A percentile compares a stretch with the other conserved stretches of the same genome.
These are phyloP conservation scores for Colletotrichum sp. DNA, from an alignment of 2,329 filamentous ascomycete genomes.

Conservation along the genomic window DNA sequence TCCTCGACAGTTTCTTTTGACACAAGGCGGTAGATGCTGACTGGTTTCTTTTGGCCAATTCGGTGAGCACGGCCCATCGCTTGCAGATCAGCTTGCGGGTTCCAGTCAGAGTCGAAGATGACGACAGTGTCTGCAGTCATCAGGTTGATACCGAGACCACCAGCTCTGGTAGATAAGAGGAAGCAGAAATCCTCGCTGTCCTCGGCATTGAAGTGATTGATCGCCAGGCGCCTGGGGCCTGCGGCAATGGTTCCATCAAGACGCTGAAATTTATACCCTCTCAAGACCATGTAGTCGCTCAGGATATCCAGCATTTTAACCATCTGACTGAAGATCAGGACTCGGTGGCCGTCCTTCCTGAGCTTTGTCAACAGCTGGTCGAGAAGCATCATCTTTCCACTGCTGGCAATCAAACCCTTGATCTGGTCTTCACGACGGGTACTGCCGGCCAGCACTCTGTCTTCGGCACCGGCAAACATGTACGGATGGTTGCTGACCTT, in stretches of 20 bases:
- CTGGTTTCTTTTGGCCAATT: slow-evolving; percentile 94
- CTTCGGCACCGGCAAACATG: slow-evolving; percentile 95
- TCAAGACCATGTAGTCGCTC: slow-evolving; percentile 88
- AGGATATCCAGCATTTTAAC: slow-evolving; percentile 98
- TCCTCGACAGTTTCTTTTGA: slow-evolving; percentile 99
- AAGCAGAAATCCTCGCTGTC: slow-evolving; percentile 97
- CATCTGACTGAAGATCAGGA: slow-evolving; percentile 99
- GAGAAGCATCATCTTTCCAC: slow-evolving; percentile 99
- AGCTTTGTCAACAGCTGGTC: slow-evolving; percentile 95
- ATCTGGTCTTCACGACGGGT: slow-evolving; percentile 86
- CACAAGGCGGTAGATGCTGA: slow-evolving; percentile 94
- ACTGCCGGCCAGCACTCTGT: slow-evolving; percentile 82
- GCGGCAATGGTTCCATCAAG: slow-evolving; percentile 95
- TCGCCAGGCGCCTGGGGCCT: slow-evolving; percentile 86
- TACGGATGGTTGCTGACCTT: slow-evolving; percentile 99
- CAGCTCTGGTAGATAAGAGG: slow-evolving; percentile 90
- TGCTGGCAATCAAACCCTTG: slow-evolving; percentile 92
- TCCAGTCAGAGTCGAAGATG: slow-evolving; percentile 99
- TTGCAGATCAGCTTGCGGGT: slow-evolving; percentile 96
- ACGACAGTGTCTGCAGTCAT: slow-evolving; percentile 99
- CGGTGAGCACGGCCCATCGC: slow-evolving; percentile 98
- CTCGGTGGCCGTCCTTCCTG: slow-evolving; percentile 91
- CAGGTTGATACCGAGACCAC: slow-evolving; percentile 97
- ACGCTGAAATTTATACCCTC: slow-evolving; percentile 94
- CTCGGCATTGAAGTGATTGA: slow-evolving; percentile 98